Evolutionary conservation across 306 rosid genomes (phyloP).

Genomic region (Sechiopsis laciniata): DNA sequence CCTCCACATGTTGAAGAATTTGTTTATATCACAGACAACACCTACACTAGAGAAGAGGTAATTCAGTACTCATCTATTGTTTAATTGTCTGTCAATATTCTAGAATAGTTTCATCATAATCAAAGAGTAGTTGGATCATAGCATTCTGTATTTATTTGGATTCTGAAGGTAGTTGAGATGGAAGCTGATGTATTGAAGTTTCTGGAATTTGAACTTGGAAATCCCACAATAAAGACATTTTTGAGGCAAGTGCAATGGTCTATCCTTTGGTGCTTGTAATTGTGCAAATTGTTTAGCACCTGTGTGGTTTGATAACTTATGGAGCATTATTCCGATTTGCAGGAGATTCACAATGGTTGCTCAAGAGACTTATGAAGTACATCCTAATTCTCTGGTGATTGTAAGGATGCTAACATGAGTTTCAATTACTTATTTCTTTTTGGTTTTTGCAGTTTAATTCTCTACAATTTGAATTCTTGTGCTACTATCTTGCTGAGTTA

Average conservation of each 20-base stretch:
- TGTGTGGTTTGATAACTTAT: neutral
- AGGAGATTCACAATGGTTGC: conserved; percentile 57
- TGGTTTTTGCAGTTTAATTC: conserved; percentile 33
- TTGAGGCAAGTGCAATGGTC: conserved; percentile 41
- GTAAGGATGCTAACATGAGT: neutral
- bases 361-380: conserved; percentile 46
- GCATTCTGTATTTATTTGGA: neutral
- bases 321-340: conserved; percentile 25
- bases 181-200: conserved; percentile 70
- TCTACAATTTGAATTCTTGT: conserved; percentile 58
- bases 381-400: neutral
- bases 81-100: neutral
- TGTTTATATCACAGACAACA: conserved; percentile 67
- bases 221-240: conserved; percentile 68
- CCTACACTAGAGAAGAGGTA: conserved; percentile 75
- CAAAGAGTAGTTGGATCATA: neutral
- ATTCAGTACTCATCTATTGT: neutral
- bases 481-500: conserved; percentile 68
- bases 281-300: neutral
- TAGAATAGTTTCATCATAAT: neutral
- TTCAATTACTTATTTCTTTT: neutral
- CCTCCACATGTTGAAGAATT: conserved; percentile 73
- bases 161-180: conserved; percentile 58
- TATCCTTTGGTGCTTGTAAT: neutral
- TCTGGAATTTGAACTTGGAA: conserved; percentile 77